These are phyloP conservation scores for Acanthamoeba castellanii DNA, from an alignment of 208 protist genomes.

Conservation along the genomic window DNA sequence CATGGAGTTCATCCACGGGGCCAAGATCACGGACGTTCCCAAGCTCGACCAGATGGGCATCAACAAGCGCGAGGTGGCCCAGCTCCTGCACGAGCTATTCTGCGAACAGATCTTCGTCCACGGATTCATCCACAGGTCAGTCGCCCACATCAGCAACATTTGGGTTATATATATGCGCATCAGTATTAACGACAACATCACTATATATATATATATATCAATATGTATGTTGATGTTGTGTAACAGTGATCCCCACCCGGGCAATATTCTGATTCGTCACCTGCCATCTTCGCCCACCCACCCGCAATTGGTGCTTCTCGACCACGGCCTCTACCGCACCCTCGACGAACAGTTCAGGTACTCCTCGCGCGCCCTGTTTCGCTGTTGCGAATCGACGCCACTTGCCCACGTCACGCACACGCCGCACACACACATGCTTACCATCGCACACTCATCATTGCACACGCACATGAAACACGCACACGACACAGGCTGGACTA, in stretches of 20 bases:
- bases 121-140: constrained; percentile 93
- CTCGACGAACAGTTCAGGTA: constrained; percentile 87
- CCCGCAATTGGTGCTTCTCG: constrained; percentile 91
- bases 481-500: constrained; percentile 70
- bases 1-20: constrained; percentile 95
- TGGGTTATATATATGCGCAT: no score
- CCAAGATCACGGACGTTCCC: constrained; percentile 82
- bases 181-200: background rate
- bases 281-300: background rate
- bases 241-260: constrained; percentile 89
- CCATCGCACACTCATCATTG: background rate
- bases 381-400: background rate
- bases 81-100: constrained; percentile 92
- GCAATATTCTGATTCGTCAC: constrained; percentile 93
- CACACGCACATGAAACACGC: constrained; percentile 49
- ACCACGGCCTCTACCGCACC: constrained; percentile 96
- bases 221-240: background rate
- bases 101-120: constrained; percentile 95
- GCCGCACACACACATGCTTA: no score
- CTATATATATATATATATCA: background rate
- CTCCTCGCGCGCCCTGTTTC: background rate
- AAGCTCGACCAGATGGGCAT: constrained; percentile 75
- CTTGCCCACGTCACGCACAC: no score
- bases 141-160: background rate
- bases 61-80: constrained; percentile 83